phyloP scores from a whole-genome alignment of 148 eudicot species.

The Cornus suecica region DNA sequence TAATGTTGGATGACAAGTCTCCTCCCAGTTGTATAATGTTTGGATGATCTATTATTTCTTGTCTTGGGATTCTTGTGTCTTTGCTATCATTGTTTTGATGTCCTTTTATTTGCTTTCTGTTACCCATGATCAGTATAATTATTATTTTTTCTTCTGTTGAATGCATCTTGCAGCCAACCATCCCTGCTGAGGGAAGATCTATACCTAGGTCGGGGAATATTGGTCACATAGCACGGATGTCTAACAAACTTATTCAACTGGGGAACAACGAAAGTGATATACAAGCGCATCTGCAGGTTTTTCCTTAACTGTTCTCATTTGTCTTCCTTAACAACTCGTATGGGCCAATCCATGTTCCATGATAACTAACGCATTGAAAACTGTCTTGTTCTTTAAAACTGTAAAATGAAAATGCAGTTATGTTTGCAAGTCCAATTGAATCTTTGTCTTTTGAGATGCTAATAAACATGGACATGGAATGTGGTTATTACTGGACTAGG shows the following conservation, averaged over 20 bases:
- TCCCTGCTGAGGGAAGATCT: constrained; percentile 54
- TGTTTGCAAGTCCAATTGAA: not conserved
- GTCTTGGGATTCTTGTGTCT: not conserved
- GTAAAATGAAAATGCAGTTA: not conserved
- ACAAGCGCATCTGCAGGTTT: constrained; percentile 71
- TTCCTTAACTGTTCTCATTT: not conserved
- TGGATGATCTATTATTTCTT: not conserved
- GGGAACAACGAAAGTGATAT: constrained; percentile 55
- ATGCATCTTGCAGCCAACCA: constrained; percentile 67
- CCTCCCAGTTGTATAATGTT: not conserved
- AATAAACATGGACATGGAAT: no score
- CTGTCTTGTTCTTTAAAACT: not conserved
- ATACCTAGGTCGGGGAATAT: constrained; percentile 80
- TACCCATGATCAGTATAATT: not conserved
- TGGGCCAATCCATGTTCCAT: not conserved
- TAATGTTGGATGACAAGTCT: constrained; percentile 17
- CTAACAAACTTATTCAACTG: constrained; percentile 76
- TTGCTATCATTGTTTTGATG: not conserved
- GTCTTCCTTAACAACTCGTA: not conserved
- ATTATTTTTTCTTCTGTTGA: not conserved
- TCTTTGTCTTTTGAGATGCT: not conserved
- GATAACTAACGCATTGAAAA: constrained; percentile 1
- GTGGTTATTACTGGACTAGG: no score
- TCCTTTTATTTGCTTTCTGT: not conserved
- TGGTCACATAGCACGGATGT: constrained; percentile 90